Base-by-base conservation (phyloP, 2,329 filamentous ascomycete species). In the Diaporthe velutina region DNA sequence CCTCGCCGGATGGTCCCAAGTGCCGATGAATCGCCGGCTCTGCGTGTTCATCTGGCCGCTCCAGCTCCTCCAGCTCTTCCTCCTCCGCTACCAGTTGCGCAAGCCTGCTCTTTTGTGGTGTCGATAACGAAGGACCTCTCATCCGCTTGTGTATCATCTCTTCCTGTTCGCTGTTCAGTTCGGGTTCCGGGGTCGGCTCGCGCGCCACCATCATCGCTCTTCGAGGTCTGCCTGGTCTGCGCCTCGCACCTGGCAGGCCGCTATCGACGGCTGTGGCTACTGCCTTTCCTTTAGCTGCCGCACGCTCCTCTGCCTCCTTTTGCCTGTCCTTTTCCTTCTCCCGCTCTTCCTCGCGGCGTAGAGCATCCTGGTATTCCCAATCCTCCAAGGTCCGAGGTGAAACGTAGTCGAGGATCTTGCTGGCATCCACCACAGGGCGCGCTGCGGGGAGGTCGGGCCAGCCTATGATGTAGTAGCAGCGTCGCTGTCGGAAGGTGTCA, bases 391-490 rank as follows among this genome's bases (percentile, higher is more conserved):
- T 85, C 15, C 84, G 83, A 2, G 88, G 87, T 0, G 90, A 91
- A 10, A 93, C 90, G 76, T 91, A 92, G 42, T 92, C 87, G 17
- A 89, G 83, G 8, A 91, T 84, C 75, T 82, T 84, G 73, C 83
- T 85, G 83, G 78, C 87, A 78, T 77, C 86, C 2, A 91, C 83
- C 4, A 86, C 78, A 61, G 88, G 80, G 25, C 85, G 84, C 52
- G 87, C 88, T 0, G 85, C 84, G 0, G 88, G 88, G 0, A 87
- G 80, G 75, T 91, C 89, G 33, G 82, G 84, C 86, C 89, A 91
- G 9, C 87, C 87, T 7, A 93, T 84, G 3, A 89, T 82, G 74
- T 92, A 90, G 67, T 86, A 86, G 75, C 91, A 84, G 10, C 87
- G 83, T 60, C 87, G 85, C 13, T 84, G 83, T 79, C 40, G 80